A percentile compares a stretch with the other conserved stretches of the same genome.
Evolutionary conservation across 2,329 filamentous ascomycete genomes (phyloP).

Genomic region (Colletotrichum tamarilloi): DNA sequence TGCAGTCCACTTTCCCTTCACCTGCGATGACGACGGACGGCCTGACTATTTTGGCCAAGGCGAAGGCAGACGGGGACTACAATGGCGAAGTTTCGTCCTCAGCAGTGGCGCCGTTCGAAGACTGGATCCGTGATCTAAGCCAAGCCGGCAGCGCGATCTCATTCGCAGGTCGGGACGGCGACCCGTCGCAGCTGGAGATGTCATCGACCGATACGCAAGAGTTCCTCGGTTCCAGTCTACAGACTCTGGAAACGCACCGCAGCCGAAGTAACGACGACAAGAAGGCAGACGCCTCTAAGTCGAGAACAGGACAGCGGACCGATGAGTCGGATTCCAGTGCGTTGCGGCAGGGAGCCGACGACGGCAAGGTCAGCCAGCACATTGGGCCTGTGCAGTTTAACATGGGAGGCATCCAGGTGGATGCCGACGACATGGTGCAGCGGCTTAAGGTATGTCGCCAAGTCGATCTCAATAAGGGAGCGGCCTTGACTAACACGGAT

Average conservation of each 20-base stretch:
- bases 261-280: slow-evolving; percentile 62
- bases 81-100: slow-evolving; percentile 54
- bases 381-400: slow-evolving; percentile 98
- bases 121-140: slow-evolving; percentile 81
- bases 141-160: slow-evolving; percentile 64
- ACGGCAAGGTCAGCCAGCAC: slow-evolving; percentile 75
- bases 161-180: slow-evolving; percentile 59
- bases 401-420: slow-evolving; percentile 96
- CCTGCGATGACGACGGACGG: slow-evolving; percentile 38
- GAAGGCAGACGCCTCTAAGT: slow-evolving; percentile 38
- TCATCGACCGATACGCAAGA: slow-evolving; percentile 79
- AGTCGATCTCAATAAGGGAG: no score
- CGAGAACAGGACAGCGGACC: slow-evolving; percentile 37
- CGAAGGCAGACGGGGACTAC: slow-evolving; percentile 37
- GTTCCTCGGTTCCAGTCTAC: slow-evolving; percentile 81
- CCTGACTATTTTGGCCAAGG: slow-evolving; percentile 39
- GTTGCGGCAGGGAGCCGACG: slow-evolving; percentile 45
- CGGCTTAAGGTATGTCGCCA: slow-evolving; percentile 74
- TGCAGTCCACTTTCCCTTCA: slow-evolving; percentile 67
- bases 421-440: slow-evolving; percentile 93
- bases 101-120: slow-evolving; percentile 80
- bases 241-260: slow-evolving; percentile 74
- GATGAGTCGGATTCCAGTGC: slow-evolving; percentile 39
- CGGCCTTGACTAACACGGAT: slow-evolving; percentile 37
- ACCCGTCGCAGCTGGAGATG: slow-evolving; percentile 66